Percentiles rank a stretch among this genome's conserved stretches.
Conservation (phyloP, 768 basidiomycete species). For the Gyrodon lividus region DNA sequence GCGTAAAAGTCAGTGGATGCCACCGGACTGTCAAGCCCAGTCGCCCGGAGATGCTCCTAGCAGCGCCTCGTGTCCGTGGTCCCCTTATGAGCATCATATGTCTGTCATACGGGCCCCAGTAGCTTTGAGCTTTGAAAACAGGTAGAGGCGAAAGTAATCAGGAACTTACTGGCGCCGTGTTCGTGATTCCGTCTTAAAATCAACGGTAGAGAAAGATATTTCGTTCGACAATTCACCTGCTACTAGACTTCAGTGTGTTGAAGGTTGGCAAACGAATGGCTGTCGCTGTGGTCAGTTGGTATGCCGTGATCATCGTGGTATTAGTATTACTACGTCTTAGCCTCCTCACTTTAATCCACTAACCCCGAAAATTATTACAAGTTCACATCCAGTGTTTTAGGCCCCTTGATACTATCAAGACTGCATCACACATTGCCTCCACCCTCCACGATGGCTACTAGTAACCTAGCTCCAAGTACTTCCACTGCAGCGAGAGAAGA, state of each 20-base stretch:
- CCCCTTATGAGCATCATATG: constrained; percentile 16
- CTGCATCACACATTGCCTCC: background rate
- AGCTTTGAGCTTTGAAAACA: background rate
- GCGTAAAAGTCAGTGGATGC: constrained; percentile 4
- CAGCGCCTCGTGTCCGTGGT: constrained; percentile 1
- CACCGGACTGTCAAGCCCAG: background rate
- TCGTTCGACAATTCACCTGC: too few relatives aligned
- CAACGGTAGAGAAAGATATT: too few relatives aligned
- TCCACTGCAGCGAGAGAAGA: constrained; percentile 27
- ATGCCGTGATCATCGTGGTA: too few relatives aligned
- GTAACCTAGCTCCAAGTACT: constrained; percentile 21
- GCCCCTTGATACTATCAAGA: background rate
- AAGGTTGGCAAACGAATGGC: too few relatives aligned
- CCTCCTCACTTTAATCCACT: too few relatives aligned
- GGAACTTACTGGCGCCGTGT: background rate
- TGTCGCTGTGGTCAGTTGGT: too few relatives aligned
- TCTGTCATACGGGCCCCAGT: background rate
- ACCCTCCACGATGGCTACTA: constrained; percentile 17
- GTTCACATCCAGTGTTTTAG: background rate
- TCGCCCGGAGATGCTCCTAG: constrained; percentile 4
- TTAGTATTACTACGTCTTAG: too few relatives aligned
- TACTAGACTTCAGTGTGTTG: too few relatives aligned
- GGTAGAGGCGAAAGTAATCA: background rate
- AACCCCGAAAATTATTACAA: too few relatives aligned
- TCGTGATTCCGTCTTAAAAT: background rate